Base-by-base conservation (phyloP, 202 grass and related monocot genomes). In the Bolboschoenoplectus hybrid region DNA sequence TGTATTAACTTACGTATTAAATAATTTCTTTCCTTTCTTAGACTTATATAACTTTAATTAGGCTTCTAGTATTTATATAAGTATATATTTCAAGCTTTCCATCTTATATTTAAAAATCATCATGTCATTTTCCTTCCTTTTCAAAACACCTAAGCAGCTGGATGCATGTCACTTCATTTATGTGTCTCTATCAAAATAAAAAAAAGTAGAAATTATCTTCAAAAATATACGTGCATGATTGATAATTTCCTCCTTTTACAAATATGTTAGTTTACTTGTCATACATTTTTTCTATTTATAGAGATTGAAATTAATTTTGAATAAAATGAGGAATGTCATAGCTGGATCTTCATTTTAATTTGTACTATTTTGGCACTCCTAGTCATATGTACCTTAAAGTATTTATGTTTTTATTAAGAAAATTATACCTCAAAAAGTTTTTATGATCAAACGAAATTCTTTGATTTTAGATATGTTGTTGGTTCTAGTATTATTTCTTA, bases 111-210 rank as follows among this genome's bases (percentile, higher is more conserved):
- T 3, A 40, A 12, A 63, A 40, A 67, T 32, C 12, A 40, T 2
- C 67, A 45, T 70, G 67, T 41, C 36, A 43, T 70, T 43, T 70
- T 70, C 67, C 67, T 70, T 44, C 40, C 40, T 70, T 43, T 70
- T n/a, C 7, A 44, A 70, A 70, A 11, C 67, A 70, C 14, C 14
- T n/a, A 70, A 14, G 67, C 67, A 70, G 67, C 17, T 70, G 67
- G 40, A 68, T 68, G 38, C 26, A 56, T 56, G 53, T 40, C 64
- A 67, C 35, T 16, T 67, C 40, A 40, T 67, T 67, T 1, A 1
- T 39, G 14, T 6, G 63, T 10, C 63, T 66, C 9, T 36, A 38
- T 66, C 3, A 66, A 66, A 26, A 26, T 26, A 26, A 26, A 26
- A 26, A 66, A 65, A 65, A n/a, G 62, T 65, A 2, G 62, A 65